Evolutionary conservation across 1,284 basidiomycete species (phyloP).

Genomic region (Cryptococcus maquisensis): DNA sequence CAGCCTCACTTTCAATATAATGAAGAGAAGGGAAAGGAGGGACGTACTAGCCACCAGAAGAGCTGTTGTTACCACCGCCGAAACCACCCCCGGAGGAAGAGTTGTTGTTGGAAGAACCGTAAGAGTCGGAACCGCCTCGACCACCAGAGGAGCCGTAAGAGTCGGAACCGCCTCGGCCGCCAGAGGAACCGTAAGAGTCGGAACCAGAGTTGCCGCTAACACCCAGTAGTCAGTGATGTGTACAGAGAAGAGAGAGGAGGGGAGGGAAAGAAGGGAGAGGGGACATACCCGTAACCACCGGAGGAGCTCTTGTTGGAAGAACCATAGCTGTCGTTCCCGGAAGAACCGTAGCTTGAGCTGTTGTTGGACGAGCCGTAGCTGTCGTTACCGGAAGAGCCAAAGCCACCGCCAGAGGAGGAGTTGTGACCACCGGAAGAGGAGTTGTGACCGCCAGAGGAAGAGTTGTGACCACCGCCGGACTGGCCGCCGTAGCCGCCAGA

Average conservation of each 20-base stretch:
- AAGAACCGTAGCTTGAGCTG: background rate
- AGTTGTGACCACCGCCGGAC: background rate
- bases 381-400: background rate
- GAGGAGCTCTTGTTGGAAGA: background rate
- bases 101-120: slow-evolving; percentile 4
- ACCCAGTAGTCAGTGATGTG: too few species aligned
- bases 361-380: background rate
- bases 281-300: background rate
- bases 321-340: background rate
- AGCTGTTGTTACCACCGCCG: background rate
- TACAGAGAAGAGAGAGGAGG: too few species aligned
- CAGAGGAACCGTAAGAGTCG: slow-evolving; percentile 2
- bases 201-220: too few species aligned
- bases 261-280: too few species aligned
- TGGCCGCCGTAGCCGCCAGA: slow-evolving; percentile 1
- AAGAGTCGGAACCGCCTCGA: slow-evolving; percentile 1
- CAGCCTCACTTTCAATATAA: too few species aligned
- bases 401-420: background rate
- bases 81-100: background rate
- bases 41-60: too few species aligned
- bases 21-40: too few species aligned
- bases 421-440: background rate
- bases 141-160: slow-evolving; percentile 2
- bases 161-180: slow-evolving; percentile 1
- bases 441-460: background rate